A percentile compares a stretch with the other conserved stretches of the same genome.
Conservation (phyloP, 306 rosid species). For the Phaseolus lunatus region DNA sequence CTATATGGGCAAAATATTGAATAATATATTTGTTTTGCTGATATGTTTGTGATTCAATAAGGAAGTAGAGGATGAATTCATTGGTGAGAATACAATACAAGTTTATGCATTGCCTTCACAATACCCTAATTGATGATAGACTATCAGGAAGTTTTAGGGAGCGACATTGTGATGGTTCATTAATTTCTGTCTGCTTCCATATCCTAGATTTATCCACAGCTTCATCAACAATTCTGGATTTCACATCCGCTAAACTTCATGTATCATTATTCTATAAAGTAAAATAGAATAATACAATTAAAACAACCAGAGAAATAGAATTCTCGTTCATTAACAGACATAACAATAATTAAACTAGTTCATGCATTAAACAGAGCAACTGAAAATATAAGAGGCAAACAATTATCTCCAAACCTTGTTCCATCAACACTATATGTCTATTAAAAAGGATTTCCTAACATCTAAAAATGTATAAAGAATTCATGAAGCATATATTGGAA, state of each 20-base stretch:
- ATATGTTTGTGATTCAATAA: conserved; percentile 9
- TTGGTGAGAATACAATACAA: conserved; percentile 31
- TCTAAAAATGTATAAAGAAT: no score
- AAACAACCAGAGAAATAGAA: no score
- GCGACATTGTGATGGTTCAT: conserved; percentile 84
- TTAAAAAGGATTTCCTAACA: no score
- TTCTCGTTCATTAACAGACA: no score
- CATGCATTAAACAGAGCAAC: no score
- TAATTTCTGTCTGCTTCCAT: conserved; percentile 89
- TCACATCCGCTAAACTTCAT: conserved; percentile 86
- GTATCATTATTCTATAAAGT: no score
- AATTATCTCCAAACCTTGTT: no score
- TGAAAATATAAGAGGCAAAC: no score
- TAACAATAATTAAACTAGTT: no score
- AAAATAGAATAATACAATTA: no score
- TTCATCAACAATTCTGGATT: conserved; percentile 91
- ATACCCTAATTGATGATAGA: conserved; percentile 66
- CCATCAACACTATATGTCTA: no score
- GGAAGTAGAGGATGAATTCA: conserved; percentile 28
- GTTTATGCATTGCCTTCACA: conserved; percentile 10
- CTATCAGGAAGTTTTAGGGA: conserved; percentile 85
- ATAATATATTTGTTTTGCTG: neutral
- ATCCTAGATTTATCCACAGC: conserved; percentile 82
- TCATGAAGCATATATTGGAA: no score
- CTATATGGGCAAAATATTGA: neutral